Evolutionary conservation across 345 rosid genomes (phyloP).

Genomic region (Limnanthes douglasii): DNA sequence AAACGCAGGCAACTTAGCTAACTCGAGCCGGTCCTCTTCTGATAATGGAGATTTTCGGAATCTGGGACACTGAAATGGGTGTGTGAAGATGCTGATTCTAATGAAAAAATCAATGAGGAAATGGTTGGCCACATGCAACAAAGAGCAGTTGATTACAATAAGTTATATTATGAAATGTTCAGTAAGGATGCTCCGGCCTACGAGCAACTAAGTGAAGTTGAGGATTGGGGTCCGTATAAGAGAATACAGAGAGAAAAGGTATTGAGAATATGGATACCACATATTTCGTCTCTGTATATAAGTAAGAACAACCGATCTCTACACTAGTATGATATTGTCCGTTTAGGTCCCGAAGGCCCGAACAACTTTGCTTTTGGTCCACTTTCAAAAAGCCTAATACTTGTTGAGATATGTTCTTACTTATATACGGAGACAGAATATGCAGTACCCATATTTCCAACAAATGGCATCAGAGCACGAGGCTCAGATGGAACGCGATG

Average conservation of each 20-base stretch:
- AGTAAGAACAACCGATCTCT: conserved; percentile 39
- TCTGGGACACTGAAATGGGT: conserved; percentile 23
- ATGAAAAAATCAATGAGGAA: conserved; percentile 49
- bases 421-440: too few species aligned
- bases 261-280: conserved; percentile 69
- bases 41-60: conserved; percentile 43
- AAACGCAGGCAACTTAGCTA: conserved; percentile 37
- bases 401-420: too few species aligned
- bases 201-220: conserved; percentile 88
- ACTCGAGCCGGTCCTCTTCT: conserved; percentile 76
- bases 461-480: too few species aligned
- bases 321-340: too few species aligned
- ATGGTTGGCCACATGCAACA: conserved; percentile 68
- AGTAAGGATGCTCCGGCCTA: conserved; percentile 66
- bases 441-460: too few species aligned
- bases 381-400: too few species aligned
- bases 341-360: too few species aligned
- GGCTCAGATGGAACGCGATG: too few species aligned
- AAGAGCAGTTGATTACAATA: conserved; percentile 69
- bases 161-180: conserved; percentile 87
- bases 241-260: conserved; percentile 64
- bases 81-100: conserved; percentile 25
- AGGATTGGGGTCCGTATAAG: conserved; percentile 95
- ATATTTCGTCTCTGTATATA: conserved; percentile 49
- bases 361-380: too few species aligned